Evolutionary conservation across 495 filamentous ascomycete genomes (phyloP), one percentile per base, ranked within the genome.

Genomic region (Letharia columbiana): DNA sequence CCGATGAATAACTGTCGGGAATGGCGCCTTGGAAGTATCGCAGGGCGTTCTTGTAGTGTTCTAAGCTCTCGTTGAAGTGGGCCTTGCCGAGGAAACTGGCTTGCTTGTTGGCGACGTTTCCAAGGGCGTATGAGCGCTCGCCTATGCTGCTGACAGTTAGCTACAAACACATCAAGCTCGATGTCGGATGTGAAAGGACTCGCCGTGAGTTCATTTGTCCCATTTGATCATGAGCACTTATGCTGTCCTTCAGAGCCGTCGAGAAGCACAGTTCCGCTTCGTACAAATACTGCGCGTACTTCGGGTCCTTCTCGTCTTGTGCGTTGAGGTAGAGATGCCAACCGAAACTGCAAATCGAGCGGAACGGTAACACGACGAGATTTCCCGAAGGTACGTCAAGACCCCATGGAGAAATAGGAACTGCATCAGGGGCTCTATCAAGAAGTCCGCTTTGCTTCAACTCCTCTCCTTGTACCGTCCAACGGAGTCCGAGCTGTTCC

Each of bases 81-180:
- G 28, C 9, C 37, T 64, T 41, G 12, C 50, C 62, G 15, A 54
- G 50, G 11, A 54, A 31, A 11, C 1, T 33, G 23, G 11, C 10
- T 4, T 31, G 50, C 50, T 33, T 54, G 4, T 35, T 45, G 11
- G 28, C 40, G 13, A 64, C 39, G 13, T 56, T 44, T 3, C 62
- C 62, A 33, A 64, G 62, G 15, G 50, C 50, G 35, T 64, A 64
- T 28, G 33, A 47, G 20, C 58, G 35, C 28, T 64, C 62, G 35
- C 50, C 62, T 35, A 0, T 64, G 8, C 62, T 64, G 23, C 12
- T 45, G 28, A 15, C 5, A 12, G 41, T 64, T 18, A 64, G 62
- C 40, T 31, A 6, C 6, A 37, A 6, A 15, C 4, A 28, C 3
- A 2, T 64, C 10, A 33, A 35, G 28, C 50, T 31, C 28, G 50